Evolutionary conservation across 352 stramenopile species (phyloP), one percentile per base, ranked within the genome.

Genomic region (Phytophthora sp.): DNA sequence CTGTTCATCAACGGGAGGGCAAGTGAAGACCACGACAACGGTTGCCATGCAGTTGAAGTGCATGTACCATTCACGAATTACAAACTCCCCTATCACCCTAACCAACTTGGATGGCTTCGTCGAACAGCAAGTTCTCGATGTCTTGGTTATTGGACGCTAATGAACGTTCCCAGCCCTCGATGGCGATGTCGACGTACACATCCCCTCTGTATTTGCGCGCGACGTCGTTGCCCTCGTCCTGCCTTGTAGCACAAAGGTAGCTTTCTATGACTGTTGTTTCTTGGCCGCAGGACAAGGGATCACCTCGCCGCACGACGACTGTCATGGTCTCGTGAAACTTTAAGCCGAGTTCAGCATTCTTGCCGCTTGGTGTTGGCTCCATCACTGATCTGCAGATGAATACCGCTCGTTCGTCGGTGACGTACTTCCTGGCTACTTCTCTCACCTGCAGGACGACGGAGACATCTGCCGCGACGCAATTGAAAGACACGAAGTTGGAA

Each of bases 111-210:
- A 72, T 60, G 0, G 58, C 50, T 4, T 73, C 68, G 13, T 81
- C 63, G 23, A 84, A 66, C 8, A 84, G 30, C 5, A 84, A 53
- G 37, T 84, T 84, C 43, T 84, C 75, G 21, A 81, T 73, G 30
- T 76, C 71, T 34, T 77, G 72, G 46, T 74, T 76, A 31, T 69
- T 78, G 26, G 62, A 65, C n/a, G 62, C n/a, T 21, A 71, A 43
- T 10, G 56, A 61, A 2, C 28, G 50, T 1, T 70, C 55, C 68
- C 63, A 68, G 41, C 74, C 61, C 46, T 83, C 43, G 13, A 61
- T 62, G 6, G 62, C 62, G 10, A 70, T 62, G n/a, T 70, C 62
- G 17, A 70, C 48, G 21, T 70, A 70, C 3, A 70, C 21, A 39
- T 70, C 37, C 1, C 62, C 62, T 54, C 62, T 48, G 31, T 66